Conservation (phyloP, 495 filamentous ascomycete genomes). For the Aspergillus homomorphus region DNA sequence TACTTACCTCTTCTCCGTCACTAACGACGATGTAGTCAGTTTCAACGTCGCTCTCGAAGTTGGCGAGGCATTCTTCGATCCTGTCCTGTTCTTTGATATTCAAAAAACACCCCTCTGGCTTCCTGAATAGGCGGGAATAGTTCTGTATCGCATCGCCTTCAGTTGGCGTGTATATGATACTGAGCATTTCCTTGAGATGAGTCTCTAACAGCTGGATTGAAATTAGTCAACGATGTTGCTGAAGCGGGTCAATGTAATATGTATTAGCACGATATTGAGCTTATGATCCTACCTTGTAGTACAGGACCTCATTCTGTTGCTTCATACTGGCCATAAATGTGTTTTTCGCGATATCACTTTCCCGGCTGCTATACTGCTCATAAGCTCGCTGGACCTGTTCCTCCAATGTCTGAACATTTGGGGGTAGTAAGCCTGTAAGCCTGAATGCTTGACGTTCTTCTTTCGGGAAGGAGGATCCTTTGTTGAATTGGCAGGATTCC, state of each 20-base stretch:
- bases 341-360: slow-evolving; percentile 68
- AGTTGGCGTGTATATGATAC: slow-evolving; percentile 84
- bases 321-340: slow-evolving; percentile 79
- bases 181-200: slow-evolving; percentile 81
- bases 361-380: slow-evolving; percentile 64
- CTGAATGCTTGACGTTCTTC: slow-evolving; percentile 68
- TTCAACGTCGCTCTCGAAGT: slow-evolving; percentile 68
- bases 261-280: background rate
- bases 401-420: slow-evolving; percentile 71
- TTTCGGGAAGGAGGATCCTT: slow-evolving; percentile 71
- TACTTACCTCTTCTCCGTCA: slow-evolving; percentile 61
- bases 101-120: slow-evolving; percentile 69
- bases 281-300: slow-evolving; percentile 53
- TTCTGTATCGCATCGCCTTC: slow-evolving; percentile 90
- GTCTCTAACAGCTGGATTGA: slow-evolving; percentile 55
- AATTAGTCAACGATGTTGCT: background rate
- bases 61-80: slow-evolving; percentile 59
- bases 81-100: slow-evolving; percentile 49
- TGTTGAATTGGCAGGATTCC: slow-evolving; percentile 72
- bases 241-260: background rate
- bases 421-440: slow-evolving; percentile 68
- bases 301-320: slow-evolving; percentile 78
- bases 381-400: slow-evolving; percentile 77
- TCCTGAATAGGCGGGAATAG: slow-evolving; percentile 74
- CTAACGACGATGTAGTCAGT: slow-evolving; percentile 89